Percentiles rank a stretch among this genome's conserved stretches.
phyloP scores from a whole-genome alignment of 2,329 filamentous ascomycete species.

The Remersonia thermophila region DNA sequence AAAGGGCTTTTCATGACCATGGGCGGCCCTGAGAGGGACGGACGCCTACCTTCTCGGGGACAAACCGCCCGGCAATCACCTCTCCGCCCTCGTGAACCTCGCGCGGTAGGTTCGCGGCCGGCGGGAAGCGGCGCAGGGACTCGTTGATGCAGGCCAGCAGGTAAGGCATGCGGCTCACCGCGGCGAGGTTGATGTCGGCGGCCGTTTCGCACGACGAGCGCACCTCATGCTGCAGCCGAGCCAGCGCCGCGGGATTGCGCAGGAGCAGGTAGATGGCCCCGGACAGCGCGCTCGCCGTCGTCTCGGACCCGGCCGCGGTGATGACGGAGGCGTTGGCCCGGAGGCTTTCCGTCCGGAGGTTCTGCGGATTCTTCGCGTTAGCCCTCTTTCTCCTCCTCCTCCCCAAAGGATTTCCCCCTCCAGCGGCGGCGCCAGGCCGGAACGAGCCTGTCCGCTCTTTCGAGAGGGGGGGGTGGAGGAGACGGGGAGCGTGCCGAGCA shows the following conservation, averaged over 20 bases:
- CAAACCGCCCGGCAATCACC: background rate
- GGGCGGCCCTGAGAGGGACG: conserved; percentile 17
- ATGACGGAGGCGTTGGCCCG: conserved; percentile 8
- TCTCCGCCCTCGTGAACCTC: conserved; percentile 13
- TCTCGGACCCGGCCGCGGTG: conserved; percentile 15
- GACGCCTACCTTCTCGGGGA: conserved; percentile 11
- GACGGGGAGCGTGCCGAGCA: background rate
- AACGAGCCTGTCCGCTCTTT: background rate
- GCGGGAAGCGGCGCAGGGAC: background rate
- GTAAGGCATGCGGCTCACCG: background rate
- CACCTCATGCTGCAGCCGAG: conserved; percentile 24
- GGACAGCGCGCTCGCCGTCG: conserved; percentile 11
- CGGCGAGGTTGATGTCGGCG: conserved; percentile 1
- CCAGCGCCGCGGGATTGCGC: conserved; percentile 19
- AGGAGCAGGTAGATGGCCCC: conserved; percentile 20
- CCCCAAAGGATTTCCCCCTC: no score
- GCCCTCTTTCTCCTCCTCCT: no score
- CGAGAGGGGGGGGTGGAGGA: background rate
- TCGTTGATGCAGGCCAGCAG: conserved; percentile 1
- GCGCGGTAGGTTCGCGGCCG: background rate
- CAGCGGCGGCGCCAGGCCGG: no score
- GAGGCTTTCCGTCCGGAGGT: conserved; percentile 1
- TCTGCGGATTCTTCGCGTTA: no score
- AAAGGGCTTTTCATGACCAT: background rate
- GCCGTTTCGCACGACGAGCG: background rate